Base-by-base conservation (phyloP, 768 basidiomycete species). In the Leccinum truebloodii region DNA sequence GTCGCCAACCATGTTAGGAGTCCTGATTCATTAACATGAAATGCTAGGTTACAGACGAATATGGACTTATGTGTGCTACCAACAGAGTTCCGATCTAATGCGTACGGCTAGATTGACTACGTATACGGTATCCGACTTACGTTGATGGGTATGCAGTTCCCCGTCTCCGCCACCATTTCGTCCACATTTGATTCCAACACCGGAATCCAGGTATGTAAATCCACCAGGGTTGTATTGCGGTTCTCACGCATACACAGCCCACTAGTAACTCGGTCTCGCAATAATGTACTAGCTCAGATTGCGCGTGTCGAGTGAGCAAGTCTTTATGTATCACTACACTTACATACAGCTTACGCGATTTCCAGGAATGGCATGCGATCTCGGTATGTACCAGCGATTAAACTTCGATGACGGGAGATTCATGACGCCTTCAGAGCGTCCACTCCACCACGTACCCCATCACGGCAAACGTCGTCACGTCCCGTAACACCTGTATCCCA, bases 171-270 rank as follows among this genome's bases (percentile, higher is more conserved):
- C 62, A 35, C 55, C 64, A 12, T 58, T 66, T 53, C 71, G 68
- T 49, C 34, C 60, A 24, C 59, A 63, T 52, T 54, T 61, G 2
- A 73, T 74, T n/a, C 64, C 73, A 34, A 74, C 74, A 7, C 73
- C 73, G 24, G 73, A 74, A n/a, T 48, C 74, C 9, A 74, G 73
- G 73, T 75, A 57, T 54, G 64, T 30, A 14, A 18, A 41, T 13
- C 20, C 14, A 10, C 20, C 20, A 18, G 6, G 28, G 39, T 22
- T 28, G 18, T 26, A 18, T 24, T 55, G 16, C 28, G 18, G 12
- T 57, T 58, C 69, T 65, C 54, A 69, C 39, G 6, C 24, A 39
- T 32, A 34, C 52, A 51, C 48, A 72, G 71, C 57, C 71, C 71
- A 7, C 62, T 74, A 20, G 49, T 63, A 55, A 52, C 52, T 24